Conservation (phyloP, 305 asterid species). For the Stenogyne calaminthoides region DNA sequence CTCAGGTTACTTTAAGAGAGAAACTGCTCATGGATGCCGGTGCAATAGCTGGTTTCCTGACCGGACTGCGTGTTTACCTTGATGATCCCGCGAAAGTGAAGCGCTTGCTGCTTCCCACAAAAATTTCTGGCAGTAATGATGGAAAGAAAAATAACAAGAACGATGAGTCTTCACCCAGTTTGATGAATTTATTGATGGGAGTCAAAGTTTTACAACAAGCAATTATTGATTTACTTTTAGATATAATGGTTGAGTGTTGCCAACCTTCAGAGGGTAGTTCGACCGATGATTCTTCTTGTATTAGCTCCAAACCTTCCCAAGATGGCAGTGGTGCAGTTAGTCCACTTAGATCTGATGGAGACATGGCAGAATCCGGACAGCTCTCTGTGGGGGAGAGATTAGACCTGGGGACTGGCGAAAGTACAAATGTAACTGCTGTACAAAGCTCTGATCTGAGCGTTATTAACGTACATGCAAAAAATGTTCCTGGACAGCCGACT, state of each 20-base stretch:
- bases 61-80: constrained; percentile 98
- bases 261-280: constrained; percentile 87
- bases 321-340: constrained; percentile 68
- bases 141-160: constrained; percentile 64
- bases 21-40: constrained; percentile 99
- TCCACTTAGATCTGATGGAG: constrained; percentile 72
- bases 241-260: constrained; percentile 99
- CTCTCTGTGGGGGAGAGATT: constrained; percentile 62
- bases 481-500: constrained; percentile 57
- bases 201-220: constrained; percentile 99
- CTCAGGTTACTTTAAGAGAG: constrained; percentile 94
- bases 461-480: constrained; percentile 37
- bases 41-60: constrained; percentile 97
- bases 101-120: constrained; percentile 97
- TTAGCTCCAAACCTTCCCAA: constrained; percentile 66
- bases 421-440: constrained; percentile 62
- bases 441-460: constrained; percentile 74
- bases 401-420: constrained; percentile 56
- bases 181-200: constrained; percentile 99
- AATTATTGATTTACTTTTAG: constrained; percentile 89
- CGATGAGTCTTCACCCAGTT: constrained; percentile 93
- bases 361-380: constrained; percentile 52
- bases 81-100: constrained; percentile 98
- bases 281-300: constrained; percentile 62
- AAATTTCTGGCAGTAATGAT: constrained; percentile 73